These are phyloP conservation scores for Xylaria sp. DNA, from an alignment of 2,329 filamentous ascomycete genomes.

Conservation along the genomic window DNA sequence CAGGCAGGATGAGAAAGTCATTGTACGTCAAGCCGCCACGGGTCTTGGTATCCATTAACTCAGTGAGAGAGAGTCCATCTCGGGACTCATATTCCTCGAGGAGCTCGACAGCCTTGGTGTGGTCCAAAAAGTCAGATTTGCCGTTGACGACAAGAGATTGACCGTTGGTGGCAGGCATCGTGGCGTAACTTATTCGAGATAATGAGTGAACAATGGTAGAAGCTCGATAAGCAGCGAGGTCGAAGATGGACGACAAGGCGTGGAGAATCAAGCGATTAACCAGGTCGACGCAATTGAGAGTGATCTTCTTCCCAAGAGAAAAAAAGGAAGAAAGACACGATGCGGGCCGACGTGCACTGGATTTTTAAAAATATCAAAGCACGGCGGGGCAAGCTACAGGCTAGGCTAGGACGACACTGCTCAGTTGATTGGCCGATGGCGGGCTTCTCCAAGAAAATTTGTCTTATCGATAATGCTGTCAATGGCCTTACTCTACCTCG, in stretches of 20 bases:
- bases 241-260: slow-evolving; percentile 52
- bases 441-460: slow-evolving; percentile 8
- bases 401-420: not conserved
- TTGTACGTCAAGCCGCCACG: slow-evolving; percentile 98
- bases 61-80: slow-evolving; percentile 88
- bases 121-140: slow-evolving; percentile 73
- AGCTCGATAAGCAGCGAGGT: slow-evolving; percentile 52
- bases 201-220: slow-evolving; percentile 47
- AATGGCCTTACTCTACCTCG: too few relatives aligned
- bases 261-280: slow-evolving; percentile 46
- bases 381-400: not conserved
- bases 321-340: slow-evolving; percentile 53
- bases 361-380: slow-evolving; percentile 52
- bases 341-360: slow-evolving; percentile 46
- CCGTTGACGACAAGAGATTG: slow-evolving; percentile 61
- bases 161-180: slow-evolving; percentile 79
- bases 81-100: slow-evolving; percentile 81
- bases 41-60: slow-evolving; percentile 89
- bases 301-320: slow-evolving; percentile 65
- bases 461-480: slow-evolving; percentile 28
- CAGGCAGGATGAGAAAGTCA: slow-evolving; percentile 95
- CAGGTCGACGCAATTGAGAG: slow-evolving; percentile 52
- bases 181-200: slow-evolving; percentile 50
- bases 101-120: slow-evolving; percentile 78
- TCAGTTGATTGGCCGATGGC: slow-evolving; percentile 3